Conservation (phyloP, 805 yeast species). For the Yarrowia sp. region DNA sequence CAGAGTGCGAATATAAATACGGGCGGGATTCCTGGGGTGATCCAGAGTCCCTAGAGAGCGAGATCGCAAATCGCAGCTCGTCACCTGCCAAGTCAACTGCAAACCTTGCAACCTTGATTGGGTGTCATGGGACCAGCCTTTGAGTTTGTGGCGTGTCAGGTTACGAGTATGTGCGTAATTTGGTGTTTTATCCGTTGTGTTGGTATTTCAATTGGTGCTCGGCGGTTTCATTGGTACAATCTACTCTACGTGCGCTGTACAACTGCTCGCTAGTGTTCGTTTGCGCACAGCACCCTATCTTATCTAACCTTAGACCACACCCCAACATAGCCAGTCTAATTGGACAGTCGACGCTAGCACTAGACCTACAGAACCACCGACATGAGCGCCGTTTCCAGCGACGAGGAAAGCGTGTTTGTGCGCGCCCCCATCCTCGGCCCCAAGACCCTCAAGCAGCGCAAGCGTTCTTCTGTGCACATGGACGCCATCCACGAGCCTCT, state of each 20-base stretch:
- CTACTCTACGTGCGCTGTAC: too few relatives aligned
- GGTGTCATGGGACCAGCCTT: not conserved
- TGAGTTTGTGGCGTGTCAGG: not conserved
- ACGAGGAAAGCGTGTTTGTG: slow-evolving; percentile 24
- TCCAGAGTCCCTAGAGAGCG: too few relatives aligned
- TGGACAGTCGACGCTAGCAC: not conserved
- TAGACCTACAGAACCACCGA: not conserved
- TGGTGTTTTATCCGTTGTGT: too few relatives aligned
- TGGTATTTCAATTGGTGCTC: too few relatives aligned
- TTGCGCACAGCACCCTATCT: not conserved
- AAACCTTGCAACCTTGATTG: not conserved
- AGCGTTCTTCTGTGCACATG: slow-evolving; percentile 29
- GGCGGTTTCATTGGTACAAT: too few relatives aligned
- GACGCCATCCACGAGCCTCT: slow-evolving; percentile 70
- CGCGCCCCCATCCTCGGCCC: slow-evolving; percentile 21
- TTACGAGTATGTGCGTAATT: not conserved
- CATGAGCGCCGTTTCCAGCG: slow-evolving; percentile 26
- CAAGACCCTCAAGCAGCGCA: slow-evolving; percentile 17
- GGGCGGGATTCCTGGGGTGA: too few relatives aligned
- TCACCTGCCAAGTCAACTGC: not conserved
- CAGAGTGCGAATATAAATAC: too few relatives aligned
- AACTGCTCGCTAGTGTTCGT: too few relatives aligned
- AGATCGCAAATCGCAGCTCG: too few relatives aligned
- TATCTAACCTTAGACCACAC: slow-evolving; percentile 22
- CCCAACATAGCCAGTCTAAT: slow-evolving; percentile 5